Evolutionary conservation across 2,329 filamentous ascomycete genomes (phyloP).

Genomic region (Cladorrhinum sp.): DNA sequence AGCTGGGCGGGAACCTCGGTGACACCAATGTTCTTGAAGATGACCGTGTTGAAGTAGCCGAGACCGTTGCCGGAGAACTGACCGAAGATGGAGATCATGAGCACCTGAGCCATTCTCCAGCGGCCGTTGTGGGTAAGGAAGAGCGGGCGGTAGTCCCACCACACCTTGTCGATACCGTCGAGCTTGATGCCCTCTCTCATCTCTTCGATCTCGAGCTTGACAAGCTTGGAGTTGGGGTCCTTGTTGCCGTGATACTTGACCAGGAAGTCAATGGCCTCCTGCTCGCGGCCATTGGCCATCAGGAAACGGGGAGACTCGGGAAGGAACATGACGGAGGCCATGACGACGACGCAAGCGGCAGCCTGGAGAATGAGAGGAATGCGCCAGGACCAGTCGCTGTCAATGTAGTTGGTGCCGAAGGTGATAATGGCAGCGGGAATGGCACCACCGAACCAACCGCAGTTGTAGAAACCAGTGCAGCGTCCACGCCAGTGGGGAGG

Average conservation of each 20-base stretch:
- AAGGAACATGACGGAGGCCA: constrained; percentile 38
- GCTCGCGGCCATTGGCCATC: constrained; percentile 39
- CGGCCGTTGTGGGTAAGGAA: constrained; percentile 23
- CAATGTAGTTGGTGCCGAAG: constrained; percentile 45
- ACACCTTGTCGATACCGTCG: constrained; percentile 46
- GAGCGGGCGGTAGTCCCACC: constrained; percentile 48
- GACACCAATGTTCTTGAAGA: constrained; percentile 42
- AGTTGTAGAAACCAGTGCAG: constrained; percentile 50
- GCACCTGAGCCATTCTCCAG: constrained; percentile 36
- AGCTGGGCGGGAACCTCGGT: constrained; percentile 38
- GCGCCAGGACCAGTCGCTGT: constrained; percentile 47
- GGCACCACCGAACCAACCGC: constrained; percentile 50
- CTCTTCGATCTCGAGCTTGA: constrained; percentile 41
- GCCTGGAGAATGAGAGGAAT: constrained; percentile 48
- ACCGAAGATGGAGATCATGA: constrained; percentile 51
- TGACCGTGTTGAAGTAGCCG: constrained; percentile 50
- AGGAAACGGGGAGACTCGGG: constrained; percentile 44
- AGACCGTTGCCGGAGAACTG: constrained; percentile 51
- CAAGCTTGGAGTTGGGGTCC: constrained; percentile 38
- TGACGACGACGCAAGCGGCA: constrained; percentile 41
- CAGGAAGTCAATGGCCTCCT: constrained; percentile 41
- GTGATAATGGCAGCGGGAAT: constrained; percentile 50
- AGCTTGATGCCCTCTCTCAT: constrained; percentile 42
- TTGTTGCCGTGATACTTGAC: constrained; percentile 44
- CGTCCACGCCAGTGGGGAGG: constrained; percentile 51